phyloP scores from a whole-genome alignment of 306 rosid genomes.

The Cucurbita moschata region DNA sequence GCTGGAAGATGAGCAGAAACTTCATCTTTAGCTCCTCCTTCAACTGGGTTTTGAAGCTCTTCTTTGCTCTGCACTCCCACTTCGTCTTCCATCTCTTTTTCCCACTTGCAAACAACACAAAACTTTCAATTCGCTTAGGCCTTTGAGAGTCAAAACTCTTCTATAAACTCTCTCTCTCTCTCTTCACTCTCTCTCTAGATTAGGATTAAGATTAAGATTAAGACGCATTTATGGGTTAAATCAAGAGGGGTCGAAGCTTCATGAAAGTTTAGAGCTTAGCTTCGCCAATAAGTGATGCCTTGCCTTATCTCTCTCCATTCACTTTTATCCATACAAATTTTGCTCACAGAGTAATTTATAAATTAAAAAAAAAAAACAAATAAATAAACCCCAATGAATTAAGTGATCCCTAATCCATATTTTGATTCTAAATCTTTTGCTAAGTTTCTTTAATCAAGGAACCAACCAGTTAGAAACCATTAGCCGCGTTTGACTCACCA shows the following conservation, averaged over 20 bases:
- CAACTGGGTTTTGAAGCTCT: slow-evolving; percentile 1
- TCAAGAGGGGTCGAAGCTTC: background rate
- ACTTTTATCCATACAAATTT: too few species aligned
- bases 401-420: too few species aligned
- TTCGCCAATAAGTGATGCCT: too few species aligned
- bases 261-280: background rate
- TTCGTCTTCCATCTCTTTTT: background rate
- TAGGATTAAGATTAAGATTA: too few species aligned
- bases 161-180: slow-evolving; percentile 2
- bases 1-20: slow-evolving; percentile 60
- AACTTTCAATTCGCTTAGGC: background rate
- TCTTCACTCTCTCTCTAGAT: background rate
- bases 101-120: background rate
- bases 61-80: background rate
- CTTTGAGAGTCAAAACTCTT: background rate
- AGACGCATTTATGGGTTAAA: background rate
- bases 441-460: background rate
- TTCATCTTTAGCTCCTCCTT: slow-evolving; percentile 32
- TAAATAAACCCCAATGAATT: too few species aligned
- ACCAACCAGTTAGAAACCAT: background rate
- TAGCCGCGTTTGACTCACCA: background rate
- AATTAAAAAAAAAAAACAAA: too few species aligned
- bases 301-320: too few species aligned
- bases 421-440: background rate
- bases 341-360: too few species aligned